Evolutionary conservation across 805 yeast species (phyloP).

Genomic region (Brettanomyces nanus): DNA sequence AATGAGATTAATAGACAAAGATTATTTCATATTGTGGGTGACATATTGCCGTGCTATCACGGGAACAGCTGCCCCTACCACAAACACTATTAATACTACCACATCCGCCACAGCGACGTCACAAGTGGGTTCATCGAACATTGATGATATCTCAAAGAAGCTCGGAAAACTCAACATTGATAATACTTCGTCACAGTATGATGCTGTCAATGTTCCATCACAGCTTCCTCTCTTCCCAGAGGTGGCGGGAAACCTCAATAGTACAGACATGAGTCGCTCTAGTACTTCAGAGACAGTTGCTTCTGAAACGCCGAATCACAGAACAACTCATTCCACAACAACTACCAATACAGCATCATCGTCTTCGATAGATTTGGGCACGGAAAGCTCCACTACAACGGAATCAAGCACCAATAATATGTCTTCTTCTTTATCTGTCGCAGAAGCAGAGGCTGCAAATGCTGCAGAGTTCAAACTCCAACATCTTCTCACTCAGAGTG

Average conservation of each 20-base stretch:
- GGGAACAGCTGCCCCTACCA: background rate
- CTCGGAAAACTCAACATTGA: background rate
- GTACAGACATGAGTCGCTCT: slow-evolving; percentile 15
- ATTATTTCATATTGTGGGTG: slow-evolving; percentile 69
- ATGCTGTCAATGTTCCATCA: slow-evolving; percentile 33
- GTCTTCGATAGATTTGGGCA: background rate
- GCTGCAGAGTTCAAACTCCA: slow-evolving; percentile 13
- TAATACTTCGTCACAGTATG: slow-evolving; percentile 3
- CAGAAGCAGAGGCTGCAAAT: slow-evolving; percentile 1
- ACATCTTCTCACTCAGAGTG: slow-evolving; percentile 30
- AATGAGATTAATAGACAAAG: slow-evolving; percentile 56
- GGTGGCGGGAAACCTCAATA: slow-evolving; percentile 26
- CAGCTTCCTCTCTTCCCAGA: slow-evolving; percentile 43
- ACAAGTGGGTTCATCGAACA: no score
- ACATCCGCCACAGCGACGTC: slow-evolving; percentile 2
- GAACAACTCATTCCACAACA: background rate
- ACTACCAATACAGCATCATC: background rate
- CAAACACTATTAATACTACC: background rate
- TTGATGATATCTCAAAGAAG: slow-evolving; percentile 2
- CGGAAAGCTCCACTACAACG: background rate
- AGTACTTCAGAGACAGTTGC: slow-evolving; percentile 6
- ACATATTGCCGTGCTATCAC: slow-evolving; percentile 57
- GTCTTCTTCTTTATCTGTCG: background rate
- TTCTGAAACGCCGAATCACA: background rate
- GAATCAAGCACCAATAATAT: background rate